Conservation (phyloP, 805 yeast species). For the Myxozyma udenii region DNA sequence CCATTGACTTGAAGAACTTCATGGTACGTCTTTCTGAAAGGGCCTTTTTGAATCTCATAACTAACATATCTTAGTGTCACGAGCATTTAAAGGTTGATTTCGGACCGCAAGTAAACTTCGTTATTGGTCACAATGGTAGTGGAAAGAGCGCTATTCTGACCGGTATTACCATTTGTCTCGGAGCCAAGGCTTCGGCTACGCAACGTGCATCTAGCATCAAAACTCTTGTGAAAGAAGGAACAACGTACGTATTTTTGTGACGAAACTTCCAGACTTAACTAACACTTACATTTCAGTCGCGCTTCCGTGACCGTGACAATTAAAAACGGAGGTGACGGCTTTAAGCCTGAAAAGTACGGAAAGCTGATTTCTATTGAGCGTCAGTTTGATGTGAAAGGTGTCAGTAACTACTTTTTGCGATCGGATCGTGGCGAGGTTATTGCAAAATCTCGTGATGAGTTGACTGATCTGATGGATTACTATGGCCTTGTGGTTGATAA, state of each 20-base stretch:
- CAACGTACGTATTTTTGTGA: constrained; percentile 40
- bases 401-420: constrained; percentile 53
- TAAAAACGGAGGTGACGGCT: constrained; percentile 65
- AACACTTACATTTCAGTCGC: constrained; percentile 1
- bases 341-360: constrained; percentile 64
- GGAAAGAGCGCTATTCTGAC: constrained; percentile 93
- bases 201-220: constrained; percentile 74
- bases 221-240: constrained; percentile 74
- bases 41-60: constrained; percentile 26
- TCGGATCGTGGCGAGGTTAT: constrained; percentile 51
- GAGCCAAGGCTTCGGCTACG: constrained; percentile 82
- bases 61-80: constrained; percentile 57
- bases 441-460: constrained; percentile 58
- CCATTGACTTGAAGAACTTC: constrained; percentile 64
- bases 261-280: neutral
- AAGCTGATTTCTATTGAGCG: constrained; percentile 67
- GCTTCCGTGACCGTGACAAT: constrained; percentile 66
- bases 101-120: constrained; percentile 82
- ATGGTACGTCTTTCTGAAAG: constrained; percentile 42
- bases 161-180: constrained; percentile 85
- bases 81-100: constrained; percentile 69
- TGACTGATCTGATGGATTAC: constrained; percentile 64
- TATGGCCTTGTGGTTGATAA: constrained; percentile 80
- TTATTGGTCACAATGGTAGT: constrained; percentile 94
- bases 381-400: constrained; percentile 52